Evolutionary conservation across 805 yeast genomes (phyloP).

Genomic region (Candida endomychidarum): DNA sequence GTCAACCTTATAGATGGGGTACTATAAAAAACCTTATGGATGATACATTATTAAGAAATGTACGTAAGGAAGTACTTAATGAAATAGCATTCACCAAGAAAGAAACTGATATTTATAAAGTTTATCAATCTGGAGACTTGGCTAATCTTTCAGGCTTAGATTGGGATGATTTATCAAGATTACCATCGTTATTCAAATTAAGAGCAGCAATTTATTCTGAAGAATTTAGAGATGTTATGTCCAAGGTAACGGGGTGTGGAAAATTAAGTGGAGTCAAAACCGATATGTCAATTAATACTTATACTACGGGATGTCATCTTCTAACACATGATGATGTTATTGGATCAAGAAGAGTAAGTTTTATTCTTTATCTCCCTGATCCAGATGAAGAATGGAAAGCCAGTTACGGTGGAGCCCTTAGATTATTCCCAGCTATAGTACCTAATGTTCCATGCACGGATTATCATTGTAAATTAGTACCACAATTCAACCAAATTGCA

Average conservation of each 20-base stretch:
- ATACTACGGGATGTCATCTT: conserved; percentile 89
- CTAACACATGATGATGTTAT: conserved; percentile 97
- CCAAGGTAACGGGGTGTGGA: conserved; percentile 82
- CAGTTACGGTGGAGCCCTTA: conserved; percentile 88
- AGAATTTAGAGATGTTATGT: conserved; percentile 75
- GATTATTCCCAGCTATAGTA: conserved; percentile 81
- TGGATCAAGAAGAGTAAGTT: conserved; percentile 90
- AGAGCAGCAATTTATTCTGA: conserved; percentile 87
- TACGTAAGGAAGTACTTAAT: conserved; percentile 77
- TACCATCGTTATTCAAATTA: conserved; percentile 74
- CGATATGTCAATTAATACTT: conserved; percentile 89
- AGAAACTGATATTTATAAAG: conserved; percentile 96
- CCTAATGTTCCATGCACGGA: conserved; percentile 91
- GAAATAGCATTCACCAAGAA: conserved; percentile 90
- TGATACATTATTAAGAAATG: conserved; percentile 73
- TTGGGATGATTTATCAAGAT: conserved; percentile 65
- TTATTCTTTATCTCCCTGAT: conserved; percentile 88
- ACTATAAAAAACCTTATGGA: conserved; percentile 70
- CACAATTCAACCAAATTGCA: conserved; percentile 95
- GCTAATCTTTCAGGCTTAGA: conserved; percentile 88
- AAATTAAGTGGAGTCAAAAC: conserved; percentile 86
- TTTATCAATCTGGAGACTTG: conserved; percentile 84
- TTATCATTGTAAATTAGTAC: conserved; percentile 65
- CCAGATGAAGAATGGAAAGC: conserved; percentile 89
- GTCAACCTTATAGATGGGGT: conserved; percentile 91